Evolutionary conservation across 768 basidiomycete genomes (phyloP).

Genomic region (Calocera cornea): DNA sequence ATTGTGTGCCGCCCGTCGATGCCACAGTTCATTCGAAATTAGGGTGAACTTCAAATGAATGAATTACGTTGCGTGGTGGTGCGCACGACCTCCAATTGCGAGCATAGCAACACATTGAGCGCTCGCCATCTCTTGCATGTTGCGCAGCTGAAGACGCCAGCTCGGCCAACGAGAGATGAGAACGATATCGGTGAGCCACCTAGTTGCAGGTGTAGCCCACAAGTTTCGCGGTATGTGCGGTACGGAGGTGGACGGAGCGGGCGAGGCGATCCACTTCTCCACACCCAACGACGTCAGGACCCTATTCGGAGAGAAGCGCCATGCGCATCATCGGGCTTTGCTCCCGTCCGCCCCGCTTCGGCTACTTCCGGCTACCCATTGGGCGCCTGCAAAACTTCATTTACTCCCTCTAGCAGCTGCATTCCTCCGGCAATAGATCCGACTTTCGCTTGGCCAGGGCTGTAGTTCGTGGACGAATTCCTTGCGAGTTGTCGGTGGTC

Average conservation of each 20-base stretch:
- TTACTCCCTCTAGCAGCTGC: background rate
- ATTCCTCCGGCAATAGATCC: background rate
- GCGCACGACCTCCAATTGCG: background rate
- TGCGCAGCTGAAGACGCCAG: background rate
- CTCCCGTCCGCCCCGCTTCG: background rate
- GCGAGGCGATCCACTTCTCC: background rate
- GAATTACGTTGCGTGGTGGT: background rate
- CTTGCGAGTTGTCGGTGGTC: too few species aligned
- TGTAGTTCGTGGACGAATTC: too few species aligned
- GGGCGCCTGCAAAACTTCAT: background rate
- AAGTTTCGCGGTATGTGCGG: background rate
- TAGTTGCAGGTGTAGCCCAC: background rate
- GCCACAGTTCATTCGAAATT: background rate
- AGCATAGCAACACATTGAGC: background rate
- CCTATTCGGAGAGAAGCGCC: background rate
- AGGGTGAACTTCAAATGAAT: background rate
- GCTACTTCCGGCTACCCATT: background rate
- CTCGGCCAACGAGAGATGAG: background rate
- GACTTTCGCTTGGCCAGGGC: too few species aligned
- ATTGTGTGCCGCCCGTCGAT: background rate
- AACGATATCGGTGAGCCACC: background rate
- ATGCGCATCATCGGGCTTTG: background rate
- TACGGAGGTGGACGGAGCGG: too few species aligned
- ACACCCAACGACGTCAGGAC: background rate
- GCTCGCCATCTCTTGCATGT: background rate